These are phyloP conservation scores for Toxoplasma gondii DNA, from an alignment of 169 alveolate genomes.

Conservation along the genomic window DNA sequence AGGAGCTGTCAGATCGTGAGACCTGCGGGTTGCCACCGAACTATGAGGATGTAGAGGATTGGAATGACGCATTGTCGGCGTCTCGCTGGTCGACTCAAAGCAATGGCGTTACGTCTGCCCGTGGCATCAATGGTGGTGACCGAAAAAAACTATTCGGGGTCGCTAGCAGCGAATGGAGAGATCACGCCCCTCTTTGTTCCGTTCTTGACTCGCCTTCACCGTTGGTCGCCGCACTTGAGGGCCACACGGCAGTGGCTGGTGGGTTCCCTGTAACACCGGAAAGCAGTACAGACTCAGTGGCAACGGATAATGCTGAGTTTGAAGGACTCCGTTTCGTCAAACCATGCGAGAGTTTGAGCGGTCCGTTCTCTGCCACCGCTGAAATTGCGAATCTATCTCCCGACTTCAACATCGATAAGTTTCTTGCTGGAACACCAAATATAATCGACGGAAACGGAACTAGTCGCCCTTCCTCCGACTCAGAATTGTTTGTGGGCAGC, in stretches of 20 bases:
- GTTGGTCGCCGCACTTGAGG: background rate
- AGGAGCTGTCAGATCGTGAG: too few species aligned
- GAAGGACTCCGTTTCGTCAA: background rate
- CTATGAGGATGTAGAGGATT: too few species aligned
- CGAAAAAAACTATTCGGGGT: too few species aligned
- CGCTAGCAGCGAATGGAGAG: background rate
- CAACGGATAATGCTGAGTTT: background rate
- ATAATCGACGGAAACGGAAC: background rate
- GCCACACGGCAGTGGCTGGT: background rate
- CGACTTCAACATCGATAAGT: background rate
- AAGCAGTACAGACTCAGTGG: background rate
- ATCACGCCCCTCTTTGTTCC: background rate
- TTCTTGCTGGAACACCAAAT: background rate
- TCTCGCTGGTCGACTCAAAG: too few species aligned
- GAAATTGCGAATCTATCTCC: background rate
- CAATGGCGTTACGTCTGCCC: too few species aligned
- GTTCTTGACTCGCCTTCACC: background rate
- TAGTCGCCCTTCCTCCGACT: background rate
- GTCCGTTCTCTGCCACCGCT: background rate
- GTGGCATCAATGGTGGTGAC: too few species aligned
- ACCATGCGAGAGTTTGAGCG: background rate
- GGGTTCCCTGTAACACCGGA: background rate
- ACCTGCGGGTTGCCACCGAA: too few species aligned
- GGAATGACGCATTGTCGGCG: too few species aligned
- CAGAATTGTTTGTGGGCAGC: background rate